Base-by-base conservation (phyloP, 352 stramenopile genomes). In the Pythium brachiatum region DNA sequence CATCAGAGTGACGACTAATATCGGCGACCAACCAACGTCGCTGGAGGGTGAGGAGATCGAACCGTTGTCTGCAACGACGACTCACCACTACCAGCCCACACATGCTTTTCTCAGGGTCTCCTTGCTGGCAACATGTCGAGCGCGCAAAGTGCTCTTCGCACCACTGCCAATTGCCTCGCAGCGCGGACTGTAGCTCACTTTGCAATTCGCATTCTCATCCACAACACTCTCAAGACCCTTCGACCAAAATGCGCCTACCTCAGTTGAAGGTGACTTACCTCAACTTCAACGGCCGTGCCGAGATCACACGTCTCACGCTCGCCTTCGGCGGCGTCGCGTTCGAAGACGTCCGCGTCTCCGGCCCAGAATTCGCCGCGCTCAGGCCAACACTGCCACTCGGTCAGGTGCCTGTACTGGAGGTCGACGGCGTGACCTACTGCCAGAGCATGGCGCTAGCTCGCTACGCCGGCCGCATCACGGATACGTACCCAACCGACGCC, bases 401-500 rank as follows among this genome's bases (percentile, higher is more conserved):
- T 1, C 63, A 74, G 47, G 26, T 77, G 16, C 72, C 72, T 9
- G 67, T 70, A 25, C 50, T 79, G 11, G 50, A 69, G 20, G 48
- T 70, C 4, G 64, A 58, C 15, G 57, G 57, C 27, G 60, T 72
- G 23, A 31, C 67, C 23, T 63, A 46, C 18, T 57, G 60, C 1
- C 73, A 94, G 56, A 73, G 68, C 23, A 59, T 74, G 9, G 70
- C 77, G 2, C 79, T 92, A 18, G 64, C 92, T 55, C 75, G 83
- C 9, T 92, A 78, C 53, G 78, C 69, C 6, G 88, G 88, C 7
- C 74, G 78, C 2, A 57, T 92, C 34, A 59, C 64, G 8, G 68
- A 68, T 23, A 68, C 78, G 9, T 66, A 66, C 31, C 59, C 59
- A 2, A 7, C 51, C 3, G 12, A 60, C n/a, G 6, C 51, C 12